Conservation (phyloP, 345 rosid genomes). For the Bruguiera gymnorhiza region DNA sequence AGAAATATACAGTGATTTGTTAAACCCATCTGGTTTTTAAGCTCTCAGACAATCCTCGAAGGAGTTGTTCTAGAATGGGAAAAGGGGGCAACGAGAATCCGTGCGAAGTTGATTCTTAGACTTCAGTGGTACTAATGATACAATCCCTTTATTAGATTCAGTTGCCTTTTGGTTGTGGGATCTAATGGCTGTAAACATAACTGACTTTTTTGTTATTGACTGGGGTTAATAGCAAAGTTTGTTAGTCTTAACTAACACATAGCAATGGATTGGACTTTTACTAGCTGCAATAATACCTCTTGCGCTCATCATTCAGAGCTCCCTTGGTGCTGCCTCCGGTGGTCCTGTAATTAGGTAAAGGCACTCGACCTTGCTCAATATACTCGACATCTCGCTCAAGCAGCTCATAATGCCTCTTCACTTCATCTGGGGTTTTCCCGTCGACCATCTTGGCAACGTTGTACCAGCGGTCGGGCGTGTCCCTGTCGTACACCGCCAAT, state of each 20-base stretch:
- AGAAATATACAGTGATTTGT: neutral
- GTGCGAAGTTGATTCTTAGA: slow-evolving; percentile 32
- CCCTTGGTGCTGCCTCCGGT: slow-evolving; percentile 32
- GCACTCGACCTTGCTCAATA: slow-evolving; percentile 81
- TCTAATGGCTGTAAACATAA: slow-evolving; percentile 1
- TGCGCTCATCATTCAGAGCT: slow-evolving; percentile 29
- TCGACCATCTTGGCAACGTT: slow-evolving; percentile 92
- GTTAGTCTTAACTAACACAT: neutral
- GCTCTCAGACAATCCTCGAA: neutral
- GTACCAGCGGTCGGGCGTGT: slow-evolving; percentile 95
- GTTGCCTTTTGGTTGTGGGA: slow-evolving; percentile 16
- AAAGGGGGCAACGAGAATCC: slow-evolving; percentile 21
- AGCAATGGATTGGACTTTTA: too few relatives aligned
- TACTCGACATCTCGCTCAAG: slow-evolving; percentile 68
- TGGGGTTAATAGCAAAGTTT: neutral
- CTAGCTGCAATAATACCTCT: slow-evolving; percentile 26
- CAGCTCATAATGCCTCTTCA: slow-evolving; percentile 69
- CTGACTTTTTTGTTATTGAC: neutral
- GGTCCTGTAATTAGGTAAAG: slow-evolving; percentile 72
- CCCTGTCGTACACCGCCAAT: slow-evolving; percentile 81
- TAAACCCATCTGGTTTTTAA: neutral
- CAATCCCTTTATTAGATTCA: slow-evolving; percentile 17
- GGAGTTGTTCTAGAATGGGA: neutral
- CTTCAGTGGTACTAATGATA: slow-evolving; percentile 1
- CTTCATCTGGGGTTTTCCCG: slow-evolving; percentile 83